Base-by-base conservation (phyloP, 2,329 filamentous ascomycete species). In the Curvularia eragrostidis region DNA sequence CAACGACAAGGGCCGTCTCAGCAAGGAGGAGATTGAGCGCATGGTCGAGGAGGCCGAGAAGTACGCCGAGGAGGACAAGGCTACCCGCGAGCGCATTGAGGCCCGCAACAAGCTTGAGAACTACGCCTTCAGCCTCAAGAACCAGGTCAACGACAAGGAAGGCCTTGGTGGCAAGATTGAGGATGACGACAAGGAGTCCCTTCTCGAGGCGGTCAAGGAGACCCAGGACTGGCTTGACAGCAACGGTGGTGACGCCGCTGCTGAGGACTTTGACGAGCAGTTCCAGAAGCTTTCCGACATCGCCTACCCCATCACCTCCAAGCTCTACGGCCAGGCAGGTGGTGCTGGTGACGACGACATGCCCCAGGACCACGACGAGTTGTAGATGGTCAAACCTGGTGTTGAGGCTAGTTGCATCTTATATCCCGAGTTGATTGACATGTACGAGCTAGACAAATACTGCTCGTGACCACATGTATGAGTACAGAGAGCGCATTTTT, bases 41-140 rank as follows among this genome's bases (percentile, higher is more conserved):
- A 99, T 99, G 95, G 93, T 99, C 65, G 89, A 90, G 70, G 95
- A 99, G 83, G 95, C 95, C 61, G 95, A 98, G 88, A 91, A 97
- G 84, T 98, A 93, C 79, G 95, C 95, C 76, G 95, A 99, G 81
- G 95, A 98, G 83, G 95, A 99, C 85, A 98, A 98, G 88, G 93
- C 93, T 64, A 96, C 91, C 75, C 92, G 93, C 78, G 91, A 95
- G 84, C 93, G 93, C 83, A 97, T 99, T 71, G 93, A 97, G 84
- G 90, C 93, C 71, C 90, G 94, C 77, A 98, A 99, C 82, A 88
- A 89, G 71, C 90, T 99, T 62, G 95, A 99, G 88, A 98, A 98
- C 89, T 99, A 98, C 83, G 93, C 93, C 70, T 98, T 96, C 88
- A 94, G 87, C 84, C 85, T 99, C 72, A 98, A 98, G 91, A 98